Conservation (phyloP, 148 eudicot species). For the Nyssa sinensis region DNA sequence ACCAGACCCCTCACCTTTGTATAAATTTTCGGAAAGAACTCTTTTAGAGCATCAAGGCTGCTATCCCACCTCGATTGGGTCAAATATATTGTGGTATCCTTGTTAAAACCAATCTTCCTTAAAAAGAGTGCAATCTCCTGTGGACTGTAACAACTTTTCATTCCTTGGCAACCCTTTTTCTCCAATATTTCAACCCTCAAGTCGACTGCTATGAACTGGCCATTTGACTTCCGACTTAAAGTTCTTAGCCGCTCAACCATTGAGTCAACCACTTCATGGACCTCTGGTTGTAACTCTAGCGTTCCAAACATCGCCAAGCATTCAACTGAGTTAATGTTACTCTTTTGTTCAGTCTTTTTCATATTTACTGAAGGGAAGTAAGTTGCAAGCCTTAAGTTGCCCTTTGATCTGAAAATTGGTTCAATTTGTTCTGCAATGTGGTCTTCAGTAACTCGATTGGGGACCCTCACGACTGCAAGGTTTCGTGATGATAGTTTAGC, state of each 20-base stretch:
- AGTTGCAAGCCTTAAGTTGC: conserved; percentile 81
- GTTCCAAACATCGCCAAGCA: conserved; percentile 91
- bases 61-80: conserved; percentile 94
- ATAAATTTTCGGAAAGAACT: conserved; percentile 90
- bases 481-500: conserved; percentile 48
- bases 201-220: conserved; percentile 82
- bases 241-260: conserved; percentile 78
- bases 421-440: conserved; percentile 61
- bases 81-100: conserved; percentile 82
- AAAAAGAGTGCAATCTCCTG: conserved; percentile 71
- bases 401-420: conserved; percentile 62
- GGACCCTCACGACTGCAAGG: conserved; percentile 82
- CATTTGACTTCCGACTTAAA: conserved; percentile 72
- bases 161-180: conserved; percentile 72
- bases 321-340: conserved; percentile 47
- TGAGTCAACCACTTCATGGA: conserved; percentile 79
- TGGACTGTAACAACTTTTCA: conserved; percentile 78
- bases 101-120: conserved; percentile 67
- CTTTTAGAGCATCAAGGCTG: conserved; percentile 76
- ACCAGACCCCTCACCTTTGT: conserved; percentile 64
- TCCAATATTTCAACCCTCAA: conserved; percentile 73
- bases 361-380: conserved; percentile 86
- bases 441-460: conserved; percentile 72
- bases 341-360: conserved; percentile 45
- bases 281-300: conserved; percentile 68